Conservation (phyloP, 345 rosid species). For the Pugionium dolabratum region DNA sequence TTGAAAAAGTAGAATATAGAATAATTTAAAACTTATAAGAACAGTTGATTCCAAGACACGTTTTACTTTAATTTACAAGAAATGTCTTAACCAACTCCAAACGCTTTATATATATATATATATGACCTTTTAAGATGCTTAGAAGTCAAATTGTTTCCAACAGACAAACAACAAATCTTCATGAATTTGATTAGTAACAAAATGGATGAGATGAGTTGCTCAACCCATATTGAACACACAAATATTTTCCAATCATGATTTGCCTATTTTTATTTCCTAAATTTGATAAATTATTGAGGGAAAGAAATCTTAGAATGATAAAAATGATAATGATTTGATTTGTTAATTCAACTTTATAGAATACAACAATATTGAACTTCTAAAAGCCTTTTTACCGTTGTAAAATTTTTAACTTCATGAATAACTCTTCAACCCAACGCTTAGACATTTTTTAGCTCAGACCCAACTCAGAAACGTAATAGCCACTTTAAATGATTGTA, state of each 20-base stretch:
- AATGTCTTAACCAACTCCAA: neutral
- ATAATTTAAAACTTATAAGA: neutral
- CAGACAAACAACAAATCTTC: neutral
- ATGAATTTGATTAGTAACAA: conserved; percentile 18
- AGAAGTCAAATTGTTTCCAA: conserved; percentile 17
- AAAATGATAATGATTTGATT: neutral
- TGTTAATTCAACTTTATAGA: neutral
- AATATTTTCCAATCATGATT: neutral
- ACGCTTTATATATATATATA: conserved; percentile 16
- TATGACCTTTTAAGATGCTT: conserved; percentile 24
- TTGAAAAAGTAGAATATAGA: too few species aligned
- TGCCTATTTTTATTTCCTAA: neutral
- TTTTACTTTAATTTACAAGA: neutral
- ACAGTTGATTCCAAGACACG: conserved; percentile 32
- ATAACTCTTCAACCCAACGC: neutral
- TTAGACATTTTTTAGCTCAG: too few species aligned
- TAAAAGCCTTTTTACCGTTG: too few species aligned
- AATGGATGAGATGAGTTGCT: neutral
- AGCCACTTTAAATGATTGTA: conserved; percentile 3
- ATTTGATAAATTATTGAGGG: too few species aligned
- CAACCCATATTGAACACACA: neutral
- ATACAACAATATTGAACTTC: too few species aligned
- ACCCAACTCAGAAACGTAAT: too few species aligned
- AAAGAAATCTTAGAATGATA: too few species aligned
- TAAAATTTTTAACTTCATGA: neutral